Percentiles rank a stretch among this genome's conserved stretches.
Conservation (phyloP, 257 asterid species). For the Leonotis leonurus region DNA sequence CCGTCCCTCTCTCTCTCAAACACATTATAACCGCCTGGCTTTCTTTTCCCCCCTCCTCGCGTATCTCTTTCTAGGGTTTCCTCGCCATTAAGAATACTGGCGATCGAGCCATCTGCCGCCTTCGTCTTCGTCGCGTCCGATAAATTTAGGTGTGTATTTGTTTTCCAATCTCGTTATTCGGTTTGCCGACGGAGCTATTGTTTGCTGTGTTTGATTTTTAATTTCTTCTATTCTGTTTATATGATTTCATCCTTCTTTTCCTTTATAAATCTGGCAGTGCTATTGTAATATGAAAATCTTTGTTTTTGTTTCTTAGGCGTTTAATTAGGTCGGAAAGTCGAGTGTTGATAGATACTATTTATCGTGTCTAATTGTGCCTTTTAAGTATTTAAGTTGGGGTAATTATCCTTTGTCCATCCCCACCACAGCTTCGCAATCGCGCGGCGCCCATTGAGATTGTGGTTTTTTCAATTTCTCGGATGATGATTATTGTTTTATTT, state of each 20-base stretch:
- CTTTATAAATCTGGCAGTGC: neutral
- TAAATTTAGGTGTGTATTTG: conserved; percentile 32
- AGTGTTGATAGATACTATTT: neutral
- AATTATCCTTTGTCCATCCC: neutral
- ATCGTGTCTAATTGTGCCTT: neutral
- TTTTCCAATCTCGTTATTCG: conserved; percentile 18
- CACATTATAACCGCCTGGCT: conserved; percentile 27
- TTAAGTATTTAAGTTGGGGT: conserved; percentile 16
- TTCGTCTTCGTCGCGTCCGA: conserved; percentile 13
- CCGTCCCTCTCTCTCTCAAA: conserved; percentile 18
- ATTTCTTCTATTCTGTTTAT: neutral
- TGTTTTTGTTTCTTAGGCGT: conserved; percentile 3
- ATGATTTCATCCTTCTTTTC: neutral
- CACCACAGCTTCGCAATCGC: too few species aligned
- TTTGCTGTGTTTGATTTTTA: neutral
- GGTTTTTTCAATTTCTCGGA: neutral
- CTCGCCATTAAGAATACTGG: conserved; percentile 14
- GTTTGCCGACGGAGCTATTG: neutral
- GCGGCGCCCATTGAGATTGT: conserved; percentile 8
- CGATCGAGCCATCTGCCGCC: conserved; percentile 26
- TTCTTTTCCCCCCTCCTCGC: conserved; percentile 13
- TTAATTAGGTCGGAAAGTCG: conserved; percentile 20
- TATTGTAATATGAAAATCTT: conserved; percentile 5
- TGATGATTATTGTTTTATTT: conserved; percentile 15
- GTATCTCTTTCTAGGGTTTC: conserved; percentile 40